Conservation (phyloP, 2,329 filamentous ascomycete species). For the Cucurbitaria berberidis region DNA sequence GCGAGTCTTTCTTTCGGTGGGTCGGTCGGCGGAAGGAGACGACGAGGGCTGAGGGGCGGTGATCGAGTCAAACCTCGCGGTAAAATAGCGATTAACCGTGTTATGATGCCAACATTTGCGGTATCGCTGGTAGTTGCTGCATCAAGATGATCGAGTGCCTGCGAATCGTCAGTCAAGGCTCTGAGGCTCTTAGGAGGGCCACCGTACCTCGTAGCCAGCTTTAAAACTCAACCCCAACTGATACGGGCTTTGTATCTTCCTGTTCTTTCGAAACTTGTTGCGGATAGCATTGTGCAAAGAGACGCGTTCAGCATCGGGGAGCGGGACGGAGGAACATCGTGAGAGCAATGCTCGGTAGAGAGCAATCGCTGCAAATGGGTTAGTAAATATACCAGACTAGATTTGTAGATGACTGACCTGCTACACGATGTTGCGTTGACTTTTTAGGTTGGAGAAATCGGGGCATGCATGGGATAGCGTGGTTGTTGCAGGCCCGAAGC, state of each 20-base stretch:
- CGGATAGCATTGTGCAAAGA: conserved; percentile 65
- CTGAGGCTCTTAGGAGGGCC: background rate
- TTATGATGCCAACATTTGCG: conserved; percentile 28
- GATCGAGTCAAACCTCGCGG: conserved; percentile 46
- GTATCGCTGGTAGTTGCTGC: conserved; percentile 44
- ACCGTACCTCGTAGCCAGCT: conserved; percentile 68
- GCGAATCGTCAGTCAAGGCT: conserved; percentile 12
- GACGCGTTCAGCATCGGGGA: conserved; percentile 58
- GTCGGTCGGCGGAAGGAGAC: conserved; percentile 8
- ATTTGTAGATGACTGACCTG: conserved; percentile 48
- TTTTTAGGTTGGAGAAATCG: conserved; percentile 53
- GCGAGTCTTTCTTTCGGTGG: conserved; percentile 31
- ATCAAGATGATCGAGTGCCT: conserved; percentile 54
- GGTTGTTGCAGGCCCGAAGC: conserved; percentile 14
- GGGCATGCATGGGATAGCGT: conserved; percentile 52
- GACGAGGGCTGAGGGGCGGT: conserved; percentile 9
- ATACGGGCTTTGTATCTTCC: conserved; percentile 62
- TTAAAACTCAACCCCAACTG: conserved; percentile 68
- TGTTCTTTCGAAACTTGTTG: conserved; percentile 68
- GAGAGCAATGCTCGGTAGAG: conserved; percentile 74
- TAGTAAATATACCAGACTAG: conserved; percentile 3
- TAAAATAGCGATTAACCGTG: conserved; percentile 46
- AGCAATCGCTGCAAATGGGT: conserved; percentile 62
- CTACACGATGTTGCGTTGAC: conserved; percentile 59
- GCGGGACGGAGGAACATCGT: conserved; percentile 60